Percentiles rank a stretch among this genome's conserved stretches.
phyloP scores from a whole-genome alignment of 2,329 filamentous ascomycete species.

The Fusarium temperatum region DNA sequence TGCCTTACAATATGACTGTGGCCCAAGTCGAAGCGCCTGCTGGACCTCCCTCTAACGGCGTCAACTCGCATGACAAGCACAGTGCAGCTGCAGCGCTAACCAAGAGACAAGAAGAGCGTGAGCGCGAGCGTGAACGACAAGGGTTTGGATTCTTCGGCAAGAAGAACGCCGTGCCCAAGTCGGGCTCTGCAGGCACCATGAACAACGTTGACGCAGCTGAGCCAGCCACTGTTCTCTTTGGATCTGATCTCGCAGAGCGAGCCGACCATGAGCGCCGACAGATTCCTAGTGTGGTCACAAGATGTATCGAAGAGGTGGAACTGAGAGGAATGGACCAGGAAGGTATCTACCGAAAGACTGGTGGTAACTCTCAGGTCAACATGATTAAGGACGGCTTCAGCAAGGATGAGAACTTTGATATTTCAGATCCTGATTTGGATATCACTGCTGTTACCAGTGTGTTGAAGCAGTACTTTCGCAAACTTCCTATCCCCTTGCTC shows the following conservation, averaged over 20 bases:
- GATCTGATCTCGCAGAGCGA: constrained; percentile 85
- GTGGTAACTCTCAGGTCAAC: constrained; percentile 90
- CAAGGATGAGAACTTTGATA: constrained; percentile 84
- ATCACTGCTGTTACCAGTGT: constrained; percentile 97
- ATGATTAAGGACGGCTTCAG: constrained; percentile 92
- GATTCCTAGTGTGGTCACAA: constrained; percentile 88
- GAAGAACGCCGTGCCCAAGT: constrained; percentile 62
- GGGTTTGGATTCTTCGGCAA: constrained; percentile 79
- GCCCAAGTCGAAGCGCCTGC: constrained; percentile 61
- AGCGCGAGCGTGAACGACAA: constrained; percentile 56
- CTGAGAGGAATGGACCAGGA: constrained; percentile 96
- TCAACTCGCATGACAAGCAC: constrained; percentile 32
- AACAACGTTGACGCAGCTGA: constrained; percentile 58
- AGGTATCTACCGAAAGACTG: constrained; percentile 97
- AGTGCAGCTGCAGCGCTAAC: constrained; percentile 32
- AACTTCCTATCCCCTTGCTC: constrained; percentile 86
- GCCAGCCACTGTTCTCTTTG: constrained; percentile 75
- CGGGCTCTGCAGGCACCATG: constrained; percentile 55
- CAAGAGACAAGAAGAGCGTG: constrained; percentile 44
- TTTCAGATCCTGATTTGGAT: constrained; percentile 91
- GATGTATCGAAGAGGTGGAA: constrained; percentile 97
- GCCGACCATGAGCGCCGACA: constrained; percentile 88
- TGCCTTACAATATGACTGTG: constrained; percentile 76
- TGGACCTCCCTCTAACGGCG: constrained; percentile 42
- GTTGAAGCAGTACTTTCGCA: constrained; percentile 97